These are phyloP conservation scores for Neofusicoccum laricinum DNA, from an alignment of 2,329 filamentous ascomycete species.

Conservation along the genomic window DNA sequence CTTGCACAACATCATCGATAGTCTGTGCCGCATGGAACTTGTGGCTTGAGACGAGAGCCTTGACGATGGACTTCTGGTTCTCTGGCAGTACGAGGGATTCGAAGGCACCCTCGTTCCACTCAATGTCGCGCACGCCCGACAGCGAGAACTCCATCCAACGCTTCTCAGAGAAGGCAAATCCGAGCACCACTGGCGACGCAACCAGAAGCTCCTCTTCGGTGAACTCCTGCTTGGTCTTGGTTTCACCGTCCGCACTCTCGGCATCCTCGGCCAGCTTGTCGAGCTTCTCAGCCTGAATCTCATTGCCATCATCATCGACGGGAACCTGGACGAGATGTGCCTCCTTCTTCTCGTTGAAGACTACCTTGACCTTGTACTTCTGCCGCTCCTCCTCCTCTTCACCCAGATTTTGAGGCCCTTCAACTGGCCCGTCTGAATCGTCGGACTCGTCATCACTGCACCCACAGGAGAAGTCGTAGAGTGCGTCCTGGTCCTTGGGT, in stretches of 20 bases:
- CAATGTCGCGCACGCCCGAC: constrained; percentile 73
- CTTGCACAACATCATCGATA: constrained; percentile 69
- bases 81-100: constrained; percentile 71
- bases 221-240: constrained; percentile 53
- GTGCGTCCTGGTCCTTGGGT: constrained; percentile 58
- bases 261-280: constrained; percentile 48
- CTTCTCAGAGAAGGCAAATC: constrained; percentile 85
- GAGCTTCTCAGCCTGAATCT: constrained; percentile 56
- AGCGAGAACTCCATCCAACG: constrained; percentile 87
- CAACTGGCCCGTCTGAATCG: constrained; percentile 40
- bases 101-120: constrained; percentile 82
- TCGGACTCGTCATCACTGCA: constrained; percentile 50
- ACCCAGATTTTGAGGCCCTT: constrained; percentile 23
- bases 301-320: constrained; percentile 54
- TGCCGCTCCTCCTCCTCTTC: constrained; percentile 17
- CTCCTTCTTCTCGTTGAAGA: constrained; percentile 28
- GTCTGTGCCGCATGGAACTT: constrained; percentile 77
- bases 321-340: constrained; percentile 54
- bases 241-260: background rate
- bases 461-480: constrained; percentile 53
- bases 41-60: constrained; percentile 78
- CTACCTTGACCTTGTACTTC: constrained; percentile 3
- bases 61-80: constrained; percentile 64
- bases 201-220: constrained; percentile 82
- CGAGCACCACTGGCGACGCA: constrained; percentile 78